Conservation (phyloP, 306 rosid genomes). For the Cajanus cajan region DNA sequence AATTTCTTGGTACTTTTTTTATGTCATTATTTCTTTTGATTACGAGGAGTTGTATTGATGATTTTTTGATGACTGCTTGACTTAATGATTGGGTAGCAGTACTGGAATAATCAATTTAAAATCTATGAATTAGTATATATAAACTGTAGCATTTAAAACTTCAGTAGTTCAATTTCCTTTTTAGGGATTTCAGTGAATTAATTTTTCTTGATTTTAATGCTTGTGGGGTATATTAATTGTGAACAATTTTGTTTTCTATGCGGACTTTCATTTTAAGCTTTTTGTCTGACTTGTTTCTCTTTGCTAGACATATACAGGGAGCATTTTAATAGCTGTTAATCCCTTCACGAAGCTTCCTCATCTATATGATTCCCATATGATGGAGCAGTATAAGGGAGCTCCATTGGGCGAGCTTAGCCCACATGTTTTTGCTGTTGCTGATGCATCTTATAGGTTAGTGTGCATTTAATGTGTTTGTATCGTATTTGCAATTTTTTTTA, state of each 20-base stretch:
- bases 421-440: constrained; percentile 97
- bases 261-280: constrained; percentile 4
- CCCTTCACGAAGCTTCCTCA: constrained; percentile 99
- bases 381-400: constrained; percentile 96
- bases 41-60: constrained; percentile 3
- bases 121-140: background rate
- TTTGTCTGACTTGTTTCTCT: constrained; percentile 24
- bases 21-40: constrained; percentile 2
- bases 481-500: background rate
- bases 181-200: background rate
- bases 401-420: constrained; percentile 97
- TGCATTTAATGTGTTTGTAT: constrained; percentile 11
- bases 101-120: constrained; percentile 2
- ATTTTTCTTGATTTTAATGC: constrained; percentile 15
- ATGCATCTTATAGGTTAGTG: constrained; percentile 84
- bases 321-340: constrained; percentile 94
- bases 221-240: background rate
- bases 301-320: constrained; percentile 88
- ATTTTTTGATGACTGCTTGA: background rate
- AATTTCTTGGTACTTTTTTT: constrained; percentile 12
- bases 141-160: background rate
- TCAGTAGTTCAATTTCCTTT: background rate
- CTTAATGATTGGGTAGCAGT: background rate
- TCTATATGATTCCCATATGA: constrained; percentile 85
- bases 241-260: background rate